Percentiles rank a stretch among this genome's conserved stretches.
Evolutionary conservation across 2,329 filamentous ascomycete species (phyloP).

Genomic region (Acrodontium crateriforme): DNA sequence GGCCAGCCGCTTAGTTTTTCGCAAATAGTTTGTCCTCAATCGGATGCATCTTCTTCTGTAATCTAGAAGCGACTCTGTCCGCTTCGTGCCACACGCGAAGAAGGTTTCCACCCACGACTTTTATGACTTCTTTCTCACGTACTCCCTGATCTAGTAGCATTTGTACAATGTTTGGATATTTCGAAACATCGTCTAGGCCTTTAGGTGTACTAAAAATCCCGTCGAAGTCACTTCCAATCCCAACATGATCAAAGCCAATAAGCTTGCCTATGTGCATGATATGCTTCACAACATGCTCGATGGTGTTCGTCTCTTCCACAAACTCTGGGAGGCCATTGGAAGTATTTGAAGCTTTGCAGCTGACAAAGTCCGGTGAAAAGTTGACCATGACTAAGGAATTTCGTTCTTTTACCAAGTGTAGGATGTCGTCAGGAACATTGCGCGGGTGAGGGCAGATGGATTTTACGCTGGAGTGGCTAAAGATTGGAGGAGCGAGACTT

Average conservation of each 20-base stretch:
- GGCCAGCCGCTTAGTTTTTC: background rate
- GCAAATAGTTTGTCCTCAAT: conserved; percentile 29
- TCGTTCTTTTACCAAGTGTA: conserved; percentile 59
- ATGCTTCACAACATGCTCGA: conserved; percentile 67
- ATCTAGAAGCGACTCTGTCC: conserved; percentile 52
- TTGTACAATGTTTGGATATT: conserved; percentile 64
- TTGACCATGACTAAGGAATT: conserved; percentile 83
- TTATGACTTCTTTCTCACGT: conserved; percentile 57
- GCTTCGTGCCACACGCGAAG: conserved; percentile 73
- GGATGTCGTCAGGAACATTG: conserved; percentile 76
- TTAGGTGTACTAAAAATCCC: conserved; percentile 53
- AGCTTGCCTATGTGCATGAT: conserved; percentile 68
- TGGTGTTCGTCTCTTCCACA: conserved; percentile 54
- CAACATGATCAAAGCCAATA: conserved; percentile 80
- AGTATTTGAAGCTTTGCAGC: conserved; percentile 46
- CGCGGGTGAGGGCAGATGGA: conserved; percentile 74
- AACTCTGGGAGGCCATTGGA: conserved; percentile 50
- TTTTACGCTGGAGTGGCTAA: conserved; percentile 74
- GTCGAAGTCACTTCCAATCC: conserved; percentile 82
- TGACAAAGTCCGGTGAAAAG: conserved; percentile 70
- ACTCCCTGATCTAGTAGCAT: conserved; percentile 62
- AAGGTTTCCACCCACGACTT: conserved; percentile 67
- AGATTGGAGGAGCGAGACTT: conserved; percentile 71
- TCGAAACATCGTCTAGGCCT: conserved; percentile 73
- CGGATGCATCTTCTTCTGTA: conserved; percentile 41